phyloP scores from a whole-genome alignment of 495 filamentous ascomycete species.

The Cercophora scortea region DNA sequence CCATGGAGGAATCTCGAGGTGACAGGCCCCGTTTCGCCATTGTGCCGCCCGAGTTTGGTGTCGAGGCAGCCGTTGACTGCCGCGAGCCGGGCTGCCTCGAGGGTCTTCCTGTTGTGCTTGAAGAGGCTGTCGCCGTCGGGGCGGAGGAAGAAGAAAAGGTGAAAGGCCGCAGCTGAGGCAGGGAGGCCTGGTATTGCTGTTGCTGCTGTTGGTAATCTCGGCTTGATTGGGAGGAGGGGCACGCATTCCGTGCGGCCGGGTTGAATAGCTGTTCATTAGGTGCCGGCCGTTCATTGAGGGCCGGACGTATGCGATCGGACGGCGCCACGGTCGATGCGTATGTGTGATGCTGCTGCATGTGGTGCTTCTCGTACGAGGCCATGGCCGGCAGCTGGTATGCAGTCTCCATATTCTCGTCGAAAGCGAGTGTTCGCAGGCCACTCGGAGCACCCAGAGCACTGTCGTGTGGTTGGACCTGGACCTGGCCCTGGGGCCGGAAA shows the following conservation, averaged over 20 bases:
- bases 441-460: background rate
- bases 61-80: slow-evolving; percentile 24
- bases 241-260: slow-evolving; percentile 19
- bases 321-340: slow-evolving; percentile 19
- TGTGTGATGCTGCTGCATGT: slow-evolving; percentile 23
- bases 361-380: slow-evolving; percentile 32
- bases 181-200: background rate
- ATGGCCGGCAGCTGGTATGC: slow-evolving; percentile 37
- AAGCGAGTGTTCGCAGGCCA: slow-evolving; percentile 44
- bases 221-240: slow-evolving; percentile 14
- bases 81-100: slow-evolving; percentile 13
- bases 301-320: slow-evolving; percentile 14
- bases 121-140: background rate
- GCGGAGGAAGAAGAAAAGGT: background rate
- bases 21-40: slow-evolving; percentile 18
- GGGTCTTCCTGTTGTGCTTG: background rate
- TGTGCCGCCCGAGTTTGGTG: slow-evolving; percentile 21
- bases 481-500: background rate
- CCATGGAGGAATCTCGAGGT: slow-evolving; percentile 37
- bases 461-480: slow-evolving; percentile 3
- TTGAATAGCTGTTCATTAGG: slow-evolving; percentile 26
- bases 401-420: slow-evolving; percentile 40
- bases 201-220: slow-evolving; percentile 8
- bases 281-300: slow-evolving; percentile 18
- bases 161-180: slow-evolving; percentile 3